Conservation (phyloP, 139 green algal genomes). For the Chlamydomonas eustigma region DNA sequence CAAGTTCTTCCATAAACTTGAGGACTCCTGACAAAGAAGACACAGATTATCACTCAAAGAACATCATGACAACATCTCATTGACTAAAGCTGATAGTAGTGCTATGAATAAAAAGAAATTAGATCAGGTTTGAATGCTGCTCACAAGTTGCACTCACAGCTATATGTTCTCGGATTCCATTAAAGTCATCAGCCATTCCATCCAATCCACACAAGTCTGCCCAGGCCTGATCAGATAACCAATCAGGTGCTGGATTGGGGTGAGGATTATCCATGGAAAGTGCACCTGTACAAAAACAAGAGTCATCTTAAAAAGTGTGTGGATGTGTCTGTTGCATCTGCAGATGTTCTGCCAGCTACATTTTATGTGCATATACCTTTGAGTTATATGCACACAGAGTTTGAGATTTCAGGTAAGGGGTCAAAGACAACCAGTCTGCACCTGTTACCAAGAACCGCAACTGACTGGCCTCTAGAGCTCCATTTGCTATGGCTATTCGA, state of each 20-base stretch:
- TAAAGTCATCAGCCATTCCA: conserved; percentile 18
- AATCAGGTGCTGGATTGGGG: conserved; percentile 55
- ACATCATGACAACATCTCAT: no score
- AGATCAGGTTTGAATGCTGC: no score
- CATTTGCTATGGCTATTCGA: conserved; percentile 39
- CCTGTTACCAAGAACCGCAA: conserved; percentile 75
- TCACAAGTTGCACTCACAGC: no score
- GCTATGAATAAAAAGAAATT: no score
- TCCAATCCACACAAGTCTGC: conserved; percentile 56
- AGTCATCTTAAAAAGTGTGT: no score
- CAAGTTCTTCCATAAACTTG: conserved; percentile 40
- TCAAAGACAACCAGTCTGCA: no score
- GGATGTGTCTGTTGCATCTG: no score
- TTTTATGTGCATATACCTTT: no score
- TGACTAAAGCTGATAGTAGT: no score
- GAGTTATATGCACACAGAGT: no score
- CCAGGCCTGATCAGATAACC: conserved; percentile 64
- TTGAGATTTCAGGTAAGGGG: no score
- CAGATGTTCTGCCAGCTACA: no score
- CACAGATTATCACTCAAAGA: conserved; percentile 25
- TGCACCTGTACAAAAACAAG: conserved; percentile 62
- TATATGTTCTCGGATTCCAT: conserved; percentile 20
- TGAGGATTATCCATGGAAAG: conserved; percentile 45
- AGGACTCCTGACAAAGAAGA: conserved; percentile 34
- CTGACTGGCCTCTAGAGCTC: conserved; percentile 38